Base-by-base conservation (phyloP, 768 basidiomycete species). In the Pisolithus marmoratus region DNA sequence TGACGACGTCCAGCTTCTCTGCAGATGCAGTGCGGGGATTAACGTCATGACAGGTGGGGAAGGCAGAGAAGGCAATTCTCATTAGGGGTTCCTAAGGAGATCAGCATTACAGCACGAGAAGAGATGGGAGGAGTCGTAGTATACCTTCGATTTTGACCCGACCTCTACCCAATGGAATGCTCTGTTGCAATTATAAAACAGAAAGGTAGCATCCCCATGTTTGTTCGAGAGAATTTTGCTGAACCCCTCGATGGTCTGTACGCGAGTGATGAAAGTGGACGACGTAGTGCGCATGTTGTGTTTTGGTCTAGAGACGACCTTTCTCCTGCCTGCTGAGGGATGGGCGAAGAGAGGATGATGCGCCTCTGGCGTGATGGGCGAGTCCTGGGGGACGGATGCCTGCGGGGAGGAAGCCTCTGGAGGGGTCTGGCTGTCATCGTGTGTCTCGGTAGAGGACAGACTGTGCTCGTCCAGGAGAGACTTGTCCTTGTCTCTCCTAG, bases 21-120 rank as follows among this genome's bases (percentile, higher is more conserved):
- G 85, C 71, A 3, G 83, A 85, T 7, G 89, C 83, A 2, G 94
- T 96, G 2, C 80, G 67, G 5, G 74, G 66, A 58, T 96, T 95
- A 27, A 95, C 83, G 61, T 92, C 86, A 65, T 95, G 91, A 64
- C 93, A 94, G 1, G 94, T 96, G 5, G 92, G 93, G 59, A 86
- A 79, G 14, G 85, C 82, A 43, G 88, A 83, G 70, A 97, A 97
- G 19, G 84, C 85, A 50, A 97, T 83, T 52, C 87, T 79, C 38
- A 87, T 80, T 24, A 96, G 75, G 24, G 93, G 85, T 68, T 98
- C 95, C 92, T 95, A 59, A 23, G 38, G 34, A 24, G 48, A 46
- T 17, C 44, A 57, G 49, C 44, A 51, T 52, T 56, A 12, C 54
- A 38, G 15, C 22, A 9, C n/a, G 45, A 17, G 40, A 23, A n/a